A percentile compares a stretch with the other conserved stretches of the same genome.
These are phyloP conservation scores for Hypoxylon sp. DNA, from an alignment of 2,329 filamentous ascomycete species.

Conservation along the genomic window DNA sequence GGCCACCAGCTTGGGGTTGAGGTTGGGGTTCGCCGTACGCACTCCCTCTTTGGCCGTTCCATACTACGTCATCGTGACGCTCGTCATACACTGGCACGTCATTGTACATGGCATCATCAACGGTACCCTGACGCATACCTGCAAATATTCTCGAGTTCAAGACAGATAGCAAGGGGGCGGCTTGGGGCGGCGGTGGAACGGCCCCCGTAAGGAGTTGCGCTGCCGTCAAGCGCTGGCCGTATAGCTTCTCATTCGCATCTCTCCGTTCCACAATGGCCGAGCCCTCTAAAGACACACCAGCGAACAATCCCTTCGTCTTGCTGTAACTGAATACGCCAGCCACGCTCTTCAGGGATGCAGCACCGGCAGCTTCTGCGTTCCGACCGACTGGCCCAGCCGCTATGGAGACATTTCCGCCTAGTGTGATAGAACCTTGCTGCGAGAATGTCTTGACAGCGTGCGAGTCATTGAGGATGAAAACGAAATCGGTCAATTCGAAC, in stretches of 20 bases:
- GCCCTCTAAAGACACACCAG: slow-evolving; percentile 94
- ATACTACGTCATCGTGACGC: slow-evolving; percentile 83
- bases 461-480: slow-evolving; percentile 97
- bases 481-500: slow-evolving; percentile 92
- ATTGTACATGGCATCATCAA: slow-evolving; percentile 86
- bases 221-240: slow-evolving; percentile 86
- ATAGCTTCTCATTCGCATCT: slow-evolving; percentile 97
- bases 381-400: slow-evolving; percentile 94
- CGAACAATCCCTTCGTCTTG: slow-evolving; percentile 97
- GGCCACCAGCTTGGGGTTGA: slow-evolving; percentile 42
- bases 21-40: slow-evolving; percentile 66
- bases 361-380: slow-evolving; percentile 96
- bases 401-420: slow-evolving; percentile 96
- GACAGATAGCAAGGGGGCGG: slow-evolving; percentile 86
- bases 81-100: slow-evolving; percentile 92
- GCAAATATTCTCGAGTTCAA: slow-evolving; percentile 89
- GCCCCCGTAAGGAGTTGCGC: slow-evolving; percentile 84
- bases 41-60: slow-evolving; percentile 81
- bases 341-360: slow-evolving; percentile 89
- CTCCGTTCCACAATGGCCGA: slow-evolving; percentile 93
- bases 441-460: slow-evolving; percentile 93
- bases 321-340: slow-evolving; percentile 97
- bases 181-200: slow-evolving; percentile 83
- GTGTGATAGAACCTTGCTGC: slow-evolving; percentile 89
- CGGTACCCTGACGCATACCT: slow-evolving; percentile 67